A percentile compares a stretch with the other conserved stretches of the same genome.
Conservation (phyloP, 257 asterid species). For the Primulina tabacum region DNA sequence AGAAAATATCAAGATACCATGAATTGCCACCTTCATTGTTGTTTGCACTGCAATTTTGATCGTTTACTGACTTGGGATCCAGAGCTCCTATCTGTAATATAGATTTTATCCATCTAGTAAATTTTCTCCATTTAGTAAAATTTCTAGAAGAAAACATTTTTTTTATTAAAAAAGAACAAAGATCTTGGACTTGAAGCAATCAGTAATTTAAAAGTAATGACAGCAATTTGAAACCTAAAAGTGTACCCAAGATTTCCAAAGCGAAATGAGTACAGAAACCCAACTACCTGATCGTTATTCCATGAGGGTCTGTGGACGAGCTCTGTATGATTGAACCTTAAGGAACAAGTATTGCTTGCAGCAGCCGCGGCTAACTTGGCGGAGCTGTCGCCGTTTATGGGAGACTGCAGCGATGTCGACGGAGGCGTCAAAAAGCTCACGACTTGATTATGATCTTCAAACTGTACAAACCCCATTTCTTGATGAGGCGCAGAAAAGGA, state of each 20-base stretch:
- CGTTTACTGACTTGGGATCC: constrained; percentile 55
- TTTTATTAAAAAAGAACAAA: not conserved
- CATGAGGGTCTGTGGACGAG: constrained; percentile 54
- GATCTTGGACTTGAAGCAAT: constrained; percentile 39
- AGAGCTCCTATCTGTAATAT: constrained; percentile 44
- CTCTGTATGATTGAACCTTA: constrained; percentile 56
- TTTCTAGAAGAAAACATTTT: not conserved
- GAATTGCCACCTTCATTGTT: constrained; percentile 55
- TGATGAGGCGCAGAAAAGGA: constrained; percentile 37
- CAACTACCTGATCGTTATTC: constrained; percentile 61
- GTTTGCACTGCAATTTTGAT: constrained; percentile 55
- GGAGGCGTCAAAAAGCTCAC: constrained; percentile 48
- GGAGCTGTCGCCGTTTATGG: constrained; percentile 23
- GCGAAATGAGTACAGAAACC: constrained; percentile 14
- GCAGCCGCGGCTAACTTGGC: constrained; percentile 23
- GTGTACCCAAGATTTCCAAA: constrained; percentile 25
- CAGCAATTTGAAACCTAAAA: constrained; percentile 12
- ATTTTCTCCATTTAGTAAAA: not conserved
- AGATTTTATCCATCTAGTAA: not conserved
- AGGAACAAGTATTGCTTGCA: constrained; percentile 30
- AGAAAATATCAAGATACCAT: constrained; percentile 40
- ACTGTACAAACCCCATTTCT: constrained; percentile 75
- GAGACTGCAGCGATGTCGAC: not conserved
- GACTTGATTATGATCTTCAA: constrained; percentile 57
- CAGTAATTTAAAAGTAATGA: constrained; percentile 6